These are phyloP conservation scores for Priceomyces haplophilus DNA, from an alignment of 805 yeast genomes.

Conservation along the genomic window DNA sequence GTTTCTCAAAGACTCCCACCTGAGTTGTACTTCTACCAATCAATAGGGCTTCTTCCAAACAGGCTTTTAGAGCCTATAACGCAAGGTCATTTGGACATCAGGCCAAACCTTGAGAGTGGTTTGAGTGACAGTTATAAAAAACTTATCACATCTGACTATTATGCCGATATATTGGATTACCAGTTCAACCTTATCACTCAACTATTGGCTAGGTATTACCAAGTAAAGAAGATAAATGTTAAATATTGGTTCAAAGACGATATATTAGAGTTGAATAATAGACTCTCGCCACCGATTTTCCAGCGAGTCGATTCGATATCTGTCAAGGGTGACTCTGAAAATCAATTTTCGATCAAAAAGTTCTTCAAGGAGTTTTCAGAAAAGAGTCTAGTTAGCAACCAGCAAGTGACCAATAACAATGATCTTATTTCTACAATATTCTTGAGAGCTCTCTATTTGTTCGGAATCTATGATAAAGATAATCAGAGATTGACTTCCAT, in stretches of 20 bases:
- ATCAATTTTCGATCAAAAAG: constrained; percentile 22
- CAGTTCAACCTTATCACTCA: constrained; percentile 67
- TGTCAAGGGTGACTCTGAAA: constrained; percentile 10
- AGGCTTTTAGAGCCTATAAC: constrained; percentile 65
- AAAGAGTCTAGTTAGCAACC: constrained; percentile 15
- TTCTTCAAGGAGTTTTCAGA: constrained; percentile 19
- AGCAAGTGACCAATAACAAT: constrained; percentile 38
- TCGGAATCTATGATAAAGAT: constrained; percentile 46
- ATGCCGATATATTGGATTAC: constrained; percentile 53
- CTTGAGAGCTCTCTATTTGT: constrained; percentile 50
- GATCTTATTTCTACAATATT: constrained; percentile 59
- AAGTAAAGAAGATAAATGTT: constrained; percentile 60
- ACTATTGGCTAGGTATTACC: constrained; percentile 79
- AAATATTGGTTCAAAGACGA: constrained; percentile 53
- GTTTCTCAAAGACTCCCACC: constrained; percentile 84
- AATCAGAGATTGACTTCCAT: constrained; percentile 45
- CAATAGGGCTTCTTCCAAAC: constrained; percentile 68
- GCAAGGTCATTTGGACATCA: constrained; percentile 58
- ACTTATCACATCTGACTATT: constrained; percentile 46
- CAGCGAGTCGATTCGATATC: constrained; percentile 29
- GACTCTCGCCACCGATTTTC: constrained; percentile 53
- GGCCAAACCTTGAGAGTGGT: constrained; percentile 66
- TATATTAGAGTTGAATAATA: constrained; percentile 44
- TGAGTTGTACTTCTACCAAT: constrained; percentile 77
- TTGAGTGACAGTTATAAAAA: constrained; percentile 53